A percentile compares a stretch with the other conserved stretches of the same genome.
Conservation (phyloP, 495 filamentous ascomycete species). For the Penicillium egyptiacum region DNA sequence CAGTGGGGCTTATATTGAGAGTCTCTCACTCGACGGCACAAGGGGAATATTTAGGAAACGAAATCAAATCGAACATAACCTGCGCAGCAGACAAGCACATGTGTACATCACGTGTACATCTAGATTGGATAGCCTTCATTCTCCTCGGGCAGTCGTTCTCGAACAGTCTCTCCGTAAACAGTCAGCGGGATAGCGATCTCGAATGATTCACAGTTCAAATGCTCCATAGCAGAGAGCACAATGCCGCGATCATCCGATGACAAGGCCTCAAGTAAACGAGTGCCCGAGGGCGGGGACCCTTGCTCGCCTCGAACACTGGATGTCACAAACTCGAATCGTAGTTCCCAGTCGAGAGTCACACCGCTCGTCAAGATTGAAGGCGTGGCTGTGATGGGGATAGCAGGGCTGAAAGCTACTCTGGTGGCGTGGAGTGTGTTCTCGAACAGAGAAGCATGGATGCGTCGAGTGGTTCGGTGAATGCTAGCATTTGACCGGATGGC, state of each 20-base stretch:
- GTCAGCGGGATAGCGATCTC: constrained; percentile 80
- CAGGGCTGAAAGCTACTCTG: constrained; percentile 74
- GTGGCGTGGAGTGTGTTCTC: constrained; percentile 79
- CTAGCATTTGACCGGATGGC: constrained; percentile 82
- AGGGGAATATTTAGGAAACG: constrained; percentile 24
- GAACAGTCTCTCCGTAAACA: constrained; percentile 72
- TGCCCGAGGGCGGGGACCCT: constrained; percentile 37
- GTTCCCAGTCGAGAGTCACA: constrained; percentile 79
- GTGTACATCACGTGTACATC: background rate
- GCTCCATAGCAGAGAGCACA: constrained; percentile 70
- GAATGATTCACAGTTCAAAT: constrained; percentile 80
- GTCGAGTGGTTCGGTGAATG: constrained; percentile 80
- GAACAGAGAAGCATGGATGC: constrained; percentile 69
- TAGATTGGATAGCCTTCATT: constrained; percentile 49
- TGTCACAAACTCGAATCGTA: constrained; percentile 87
- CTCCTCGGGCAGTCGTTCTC: constrained; percentile 45
- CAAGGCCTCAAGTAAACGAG: constrained; percentile 49
- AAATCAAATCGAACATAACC: constrained; percentile 10
- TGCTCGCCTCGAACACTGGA: constrained; percentile 40
- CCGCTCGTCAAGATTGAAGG: constrained; percentile 89
- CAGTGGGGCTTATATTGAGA: background rate
- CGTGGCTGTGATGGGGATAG: constrained; percentile 76
- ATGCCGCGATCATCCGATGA: constrained; percentile 74
- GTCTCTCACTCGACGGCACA: constrained; percentile 1
- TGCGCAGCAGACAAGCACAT: constrained; percentile 10